Conservation (phyloP, 2,329 filamentous ascomycete species). For the Hymenotorrendiella dingleyae region DNA sequence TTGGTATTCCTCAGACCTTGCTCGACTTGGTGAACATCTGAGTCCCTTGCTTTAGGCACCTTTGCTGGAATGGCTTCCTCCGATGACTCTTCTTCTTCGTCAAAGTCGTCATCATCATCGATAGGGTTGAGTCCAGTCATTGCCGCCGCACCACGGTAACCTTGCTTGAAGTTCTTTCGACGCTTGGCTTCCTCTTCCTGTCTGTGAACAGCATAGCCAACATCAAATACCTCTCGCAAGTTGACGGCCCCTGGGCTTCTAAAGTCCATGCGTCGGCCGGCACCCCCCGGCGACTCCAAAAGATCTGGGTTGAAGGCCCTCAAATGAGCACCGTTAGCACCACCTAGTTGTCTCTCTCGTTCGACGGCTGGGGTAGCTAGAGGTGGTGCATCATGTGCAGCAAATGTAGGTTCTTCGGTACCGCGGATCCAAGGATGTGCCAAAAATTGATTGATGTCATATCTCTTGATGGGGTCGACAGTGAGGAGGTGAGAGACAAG, state of each 20-base stretch:
- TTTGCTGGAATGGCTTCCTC: constrained; percentile 51
- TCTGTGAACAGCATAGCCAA: constrained; percentile 93
- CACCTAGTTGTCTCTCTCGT: constrained; percentile 26
- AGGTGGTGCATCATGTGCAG: constrained; percentile 63
- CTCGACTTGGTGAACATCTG: constrained; percentile 67
- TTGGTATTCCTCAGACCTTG: constrained; percentile 81
- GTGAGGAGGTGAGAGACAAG: constrained; percentile 88
- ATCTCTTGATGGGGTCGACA: constrained; percentile 92
- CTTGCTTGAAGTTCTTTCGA: constrained; percentile 73
- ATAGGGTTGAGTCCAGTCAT: constrained; percentile 61
- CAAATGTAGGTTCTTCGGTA: constrained; percentile 60
- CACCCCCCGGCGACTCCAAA: constrained; percentile 50
- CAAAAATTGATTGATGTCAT: constrained; percentile 87
- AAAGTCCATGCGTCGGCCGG: constrained; percentile 78
- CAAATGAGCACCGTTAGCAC: constrained; percentile 26
- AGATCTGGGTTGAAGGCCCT: constrained; percentile 52
- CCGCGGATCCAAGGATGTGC: constrained; percentile 88
- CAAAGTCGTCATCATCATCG: constrained; percentile 59
- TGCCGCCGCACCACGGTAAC: constrained; percentile 56
- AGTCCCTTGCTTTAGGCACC: constrained; percentile 58
- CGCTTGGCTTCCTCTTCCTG: constrained; percentile 95
- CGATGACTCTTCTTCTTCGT: constrained; percentile 58
- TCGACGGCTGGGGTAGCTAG: constrained; percentile 58
- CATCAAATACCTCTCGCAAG: constrained; percentile 93
- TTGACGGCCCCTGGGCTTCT: constrained; percentile 92